A percentile compares a stretch with the other conserved stretches of the same genome.
Evolutionary conservation across 768 basidiomycete species (phyloP).

Genomic region (Mycena chlorophos): DNA sequence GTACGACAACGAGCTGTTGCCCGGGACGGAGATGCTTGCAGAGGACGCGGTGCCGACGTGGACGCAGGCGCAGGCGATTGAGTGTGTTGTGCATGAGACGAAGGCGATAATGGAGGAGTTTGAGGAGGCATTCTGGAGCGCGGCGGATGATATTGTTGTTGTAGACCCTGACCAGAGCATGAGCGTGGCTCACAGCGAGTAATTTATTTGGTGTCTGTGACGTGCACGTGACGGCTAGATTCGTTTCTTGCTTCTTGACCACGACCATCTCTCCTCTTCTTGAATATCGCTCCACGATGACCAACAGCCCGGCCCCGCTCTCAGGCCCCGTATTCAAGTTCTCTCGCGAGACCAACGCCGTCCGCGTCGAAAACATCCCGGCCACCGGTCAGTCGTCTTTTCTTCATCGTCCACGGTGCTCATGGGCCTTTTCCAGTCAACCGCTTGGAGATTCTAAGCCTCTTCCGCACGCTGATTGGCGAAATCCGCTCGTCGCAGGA

Average conservation of each 20-base stretch:
- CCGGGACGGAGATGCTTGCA: conserved; percentile 33
- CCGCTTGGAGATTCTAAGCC: conserved; percentile 49
- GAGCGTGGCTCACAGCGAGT: conserved; percentile 8
- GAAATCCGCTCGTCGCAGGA: conserved; percentile 51
- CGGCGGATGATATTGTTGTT: conserved; percentile 32
- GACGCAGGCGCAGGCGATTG: conserved; percentile 55
- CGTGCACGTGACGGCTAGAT: neutral
- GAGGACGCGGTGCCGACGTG: conserved; percentile 46
- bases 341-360: conserved; percentile 41
- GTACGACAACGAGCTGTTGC: conserved; percentile 53
- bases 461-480: conserved; percentile 61
- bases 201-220: neutral
- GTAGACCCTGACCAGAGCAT: conserved; percentile 27
- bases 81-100: conserved; percentile 54
- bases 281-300: conserved; percentile 20
- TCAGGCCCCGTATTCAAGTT: conserved; percentile 34
- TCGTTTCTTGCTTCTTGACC: conserved; percentile 22
- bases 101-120: conserved; percentile 62
- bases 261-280: conserved; percentile 20
- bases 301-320: conserved; percentile 20
- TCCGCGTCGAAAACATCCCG: conserved; percentile 52
- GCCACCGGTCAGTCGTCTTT: conserved; percentile 33
- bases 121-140: conserved; percentile 34
- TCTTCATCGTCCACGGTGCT: neutral
- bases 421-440: conserved; percentile 29